Conservation (phyloP, 2,329 filamentous ascomycete genomes). For the Cytospora schulzeri region DNA sequence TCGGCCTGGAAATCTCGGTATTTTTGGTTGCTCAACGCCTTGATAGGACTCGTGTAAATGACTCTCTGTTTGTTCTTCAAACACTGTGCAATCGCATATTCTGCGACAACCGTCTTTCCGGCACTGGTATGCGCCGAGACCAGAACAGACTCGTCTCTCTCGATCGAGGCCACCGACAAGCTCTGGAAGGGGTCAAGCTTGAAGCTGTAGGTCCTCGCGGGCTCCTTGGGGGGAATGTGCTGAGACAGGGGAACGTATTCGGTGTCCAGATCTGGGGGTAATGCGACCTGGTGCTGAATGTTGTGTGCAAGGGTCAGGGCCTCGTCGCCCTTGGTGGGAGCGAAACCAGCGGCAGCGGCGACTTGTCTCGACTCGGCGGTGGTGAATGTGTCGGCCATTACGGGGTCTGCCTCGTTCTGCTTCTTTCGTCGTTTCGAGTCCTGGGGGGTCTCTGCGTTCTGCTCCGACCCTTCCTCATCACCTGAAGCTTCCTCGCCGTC, state of each 20-base stretch:
- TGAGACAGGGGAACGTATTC: slow-evolving; percentile 93
- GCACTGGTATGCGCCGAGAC: slow-evolving; percentile 97
- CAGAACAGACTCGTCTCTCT: slow-evolving; percentile 92
- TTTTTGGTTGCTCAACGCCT: slow-evolving; percentile 97
- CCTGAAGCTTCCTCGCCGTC: slow-evolving; percentile 46
- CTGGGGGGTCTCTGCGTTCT: slow-evolving; percentile 46
- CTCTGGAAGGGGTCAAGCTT: slow-evolving; percentile 97
- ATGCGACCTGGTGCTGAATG: slow-evolving; percentile 95
- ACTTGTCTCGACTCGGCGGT: slow-evolving; percentile 93
- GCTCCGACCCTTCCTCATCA: slow-evolving; percentile 37
- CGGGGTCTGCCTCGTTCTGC: slow-evolving; percentile 69
- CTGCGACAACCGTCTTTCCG: slow-evolving; percentile 96
- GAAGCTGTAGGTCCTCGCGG: slow-evolving; percentile 84
- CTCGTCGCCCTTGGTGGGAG: slow-evolving; percentile 61
- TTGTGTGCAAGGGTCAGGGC: slow-evolving; percentile 88
- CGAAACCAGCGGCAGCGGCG: slow-evolving; percentile 72
- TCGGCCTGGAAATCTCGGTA: slow-evolving; percentile 94
- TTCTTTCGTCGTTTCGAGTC: slow-evolving; percentile 66
- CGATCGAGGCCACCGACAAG: slow-evolving; percentile 89
- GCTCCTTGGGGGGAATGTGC: slow-evolving; percentile 86
- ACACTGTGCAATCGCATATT: slow-evolving; percentile 97
- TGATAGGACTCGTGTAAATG: slow-evolving; percentile 99
- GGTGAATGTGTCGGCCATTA: slow-evolving; percentile 91
- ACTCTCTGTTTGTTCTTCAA: slow-evolving; percentile 96
- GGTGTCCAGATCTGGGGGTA: slow-evolving; percentile 92